Evolutionary conservation across 2,329 filamentous ascomycete genomes (phyloP), one percentile per base, ranked within the genome.

Genomic region (Trichoderma asperellum): DNA sequence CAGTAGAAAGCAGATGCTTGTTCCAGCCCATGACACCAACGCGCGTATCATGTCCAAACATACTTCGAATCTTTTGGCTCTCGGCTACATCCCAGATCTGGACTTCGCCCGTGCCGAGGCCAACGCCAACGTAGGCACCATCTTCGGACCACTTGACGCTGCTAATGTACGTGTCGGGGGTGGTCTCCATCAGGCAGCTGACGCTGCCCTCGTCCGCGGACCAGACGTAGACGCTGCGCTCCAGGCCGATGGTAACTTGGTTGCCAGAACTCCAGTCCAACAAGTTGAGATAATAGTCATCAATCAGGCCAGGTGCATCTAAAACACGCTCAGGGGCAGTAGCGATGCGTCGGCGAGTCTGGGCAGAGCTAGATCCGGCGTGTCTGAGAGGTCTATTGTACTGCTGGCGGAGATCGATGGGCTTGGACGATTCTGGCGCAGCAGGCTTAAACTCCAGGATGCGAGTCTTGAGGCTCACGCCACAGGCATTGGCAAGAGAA

Each of bases 71-170:
- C 87, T 98, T 98, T 77, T 90, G 91, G 71, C 91, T 89, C 81
- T 99, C 96, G 76, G 97, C 92, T 34, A 97, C 95, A 76, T 98
- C 96, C 95, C 96, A 99, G 83, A 99, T 99, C 84, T 99, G 96
- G 47, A 99, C 93, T 81, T 99, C 96, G 70, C 96, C 96, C 47
- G 93, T 93, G 71, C 94, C 95, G 62, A 99, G 91, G 71, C 96
- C 96, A 74, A 98, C 94, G 73, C 94, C 91, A 73, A 99, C 94
- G 78, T 99, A 98, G 37, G 95, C 94, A 70, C 96, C 96, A 77
- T 99, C 96, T 62, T 92, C 93, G 72, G 94, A 97, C 96, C 96
- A 99, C 84, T 98, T 98, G 77, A 99, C 95, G 74, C 94, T 97
- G 84, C 94, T 96, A 77, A 99, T 90, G 79, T 99, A 98, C 24